These are phyloP conservation scores for Tolypocladium album DNA, from an alignment of 2,329 filamentous ascomycete species.

Conservation along the genomic window DNA sequence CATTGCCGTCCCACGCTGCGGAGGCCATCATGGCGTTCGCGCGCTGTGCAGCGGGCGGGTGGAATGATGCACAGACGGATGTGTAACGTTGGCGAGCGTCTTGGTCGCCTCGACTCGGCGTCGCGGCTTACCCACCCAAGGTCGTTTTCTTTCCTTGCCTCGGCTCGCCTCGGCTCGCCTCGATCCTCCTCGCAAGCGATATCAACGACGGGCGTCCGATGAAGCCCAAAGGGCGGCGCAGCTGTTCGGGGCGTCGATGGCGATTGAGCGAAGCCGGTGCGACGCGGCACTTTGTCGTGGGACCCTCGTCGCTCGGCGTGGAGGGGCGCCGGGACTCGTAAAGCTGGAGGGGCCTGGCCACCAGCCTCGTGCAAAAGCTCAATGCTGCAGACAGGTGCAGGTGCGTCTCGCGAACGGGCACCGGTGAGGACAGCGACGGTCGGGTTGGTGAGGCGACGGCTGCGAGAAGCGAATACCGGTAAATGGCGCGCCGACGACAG, in stretches of 20 bases:
- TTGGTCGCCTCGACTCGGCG: not conserved
- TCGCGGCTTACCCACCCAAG: not conserved
- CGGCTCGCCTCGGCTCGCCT: not conserved
- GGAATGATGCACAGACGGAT: not conserved
- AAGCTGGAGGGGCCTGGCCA: not conserved
- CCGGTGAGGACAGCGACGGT: not conserved
- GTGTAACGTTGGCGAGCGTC: not conserved
- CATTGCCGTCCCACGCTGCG: conserved; percentile 43
- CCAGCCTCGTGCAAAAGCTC: not conserved
- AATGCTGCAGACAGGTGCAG: not conserved
- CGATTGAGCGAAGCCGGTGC: not conserved
- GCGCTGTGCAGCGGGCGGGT: not conserved
- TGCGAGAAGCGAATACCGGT: not conserved
- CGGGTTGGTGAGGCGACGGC: not conserved
- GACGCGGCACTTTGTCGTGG: not conserved
- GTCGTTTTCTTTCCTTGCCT: not conserved
- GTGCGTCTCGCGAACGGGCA: not conserved
- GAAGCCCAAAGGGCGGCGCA: not conserved
- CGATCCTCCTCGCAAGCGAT: not conserved
- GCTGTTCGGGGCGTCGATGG: not conserved
- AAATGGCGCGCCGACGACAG: not conserved
- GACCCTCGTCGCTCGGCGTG: not conserved
- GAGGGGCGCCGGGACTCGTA: not conserved
- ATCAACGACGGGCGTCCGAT: not conserved
- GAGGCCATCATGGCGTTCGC: conserved; percentile 17